Percentiles rank a stretch among this genome's conserved stretches.
These are phyloP conservation scores for Chlamydomonas incerta DNA, from an alignment of 139 green algal species.

Conservation along the genomic window DNA sequence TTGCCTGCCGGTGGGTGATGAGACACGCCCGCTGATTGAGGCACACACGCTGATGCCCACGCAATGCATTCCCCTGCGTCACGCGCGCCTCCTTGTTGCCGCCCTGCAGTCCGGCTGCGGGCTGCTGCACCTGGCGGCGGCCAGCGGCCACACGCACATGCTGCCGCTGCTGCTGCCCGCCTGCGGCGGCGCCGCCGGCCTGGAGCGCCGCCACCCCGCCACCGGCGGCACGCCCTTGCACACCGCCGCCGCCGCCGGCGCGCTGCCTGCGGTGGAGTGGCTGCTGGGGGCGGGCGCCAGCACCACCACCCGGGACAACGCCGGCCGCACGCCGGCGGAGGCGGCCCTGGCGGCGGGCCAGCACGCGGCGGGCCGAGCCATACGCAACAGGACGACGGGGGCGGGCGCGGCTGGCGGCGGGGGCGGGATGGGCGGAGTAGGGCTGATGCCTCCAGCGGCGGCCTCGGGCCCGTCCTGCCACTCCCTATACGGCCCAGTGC, in stretches of 20 bases:
- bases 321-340: constrained; percentile 16
- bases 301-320: constrained; percentile 10
- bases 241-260: background rate
- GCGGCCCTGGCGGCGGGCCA: constrained; percentile 25
- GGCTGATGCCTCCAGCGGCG: background rate
- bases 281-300: constrained; percentile 12
- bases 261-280: background rate
- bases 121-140: background rate
- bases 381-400: background rate
- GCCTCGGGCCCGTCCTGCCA: background rate
- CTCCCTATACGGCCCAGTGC: background rate
- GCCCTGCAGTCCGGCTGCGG: background rate
- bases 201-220: constrained; percentile 24
- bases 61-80: background rate
- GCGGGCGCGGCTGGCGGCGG: background rate
- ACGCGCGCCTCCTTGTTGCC: background rate
- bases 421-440: background rate
- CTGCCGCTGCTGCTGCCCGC: constrained; percentile 15
- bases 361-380: background rate
- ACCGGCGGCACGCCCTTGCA: constrained; percentile 25
- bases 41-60: too few relatives aligned
- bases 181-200: background rate
- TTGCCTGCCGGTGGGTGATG: too few relatives aligned
- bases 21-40: background rate
- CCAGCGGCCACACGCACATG: background rate